These are phyloP conservation scores for Teratosphaeria pseudoeucalypti DNA, from an alignment of 2,329 filamentous ascomycete species.

Conservation along the genomic window DNA sequence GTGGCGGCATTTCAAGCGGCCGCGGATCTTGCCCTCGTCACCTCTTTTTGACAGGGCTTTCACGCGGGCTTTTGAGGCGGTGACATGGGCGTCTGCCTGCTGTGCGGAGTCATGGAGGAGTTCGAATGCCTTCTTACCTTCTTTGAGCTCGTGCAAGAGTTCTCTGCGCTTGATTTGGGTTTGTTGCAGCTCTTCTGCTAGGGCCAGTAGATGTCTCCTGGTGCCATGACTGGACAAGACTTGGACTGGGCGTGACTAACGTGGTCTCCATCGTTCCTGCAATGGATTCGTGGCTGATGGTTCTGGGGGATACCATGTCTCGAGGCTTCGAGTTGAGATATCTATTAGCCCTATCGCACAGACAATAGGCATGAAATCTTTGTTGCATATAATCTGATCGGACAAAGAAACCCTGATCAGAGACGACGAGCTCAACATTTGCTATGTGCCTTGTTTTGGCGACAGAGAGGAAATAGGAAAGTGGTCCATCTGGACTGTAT, in stretches of 20 bases:
- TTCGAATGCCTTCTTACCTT: neutral
- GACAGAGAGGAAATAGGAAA: too few relatives aligned
- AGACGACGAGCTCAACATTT: too few relatives aligned
- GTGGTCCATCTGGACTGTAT: too few relatives aligned
- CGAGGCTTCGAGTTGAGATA: neutral
- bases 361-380: neutral
- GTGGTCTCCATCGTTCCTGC: neutral
- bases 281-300: neutral
- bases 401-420: neutral
- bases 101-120: neutral
- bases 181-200: neutral
- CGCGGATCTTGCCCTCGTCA: neutral
- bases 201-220: neutral
- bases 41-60: neutral
- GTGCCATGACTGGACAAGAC: neutral
- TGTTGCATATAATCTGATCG: neutral
- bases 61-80: neutral
- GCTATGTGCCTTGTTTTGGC: too few relatives aligned
- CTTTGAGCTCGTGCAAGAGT: neutral
- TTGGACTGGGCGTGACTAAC: neutral
- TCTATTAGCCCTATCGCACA: neutral
- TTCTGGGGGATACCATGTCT: neutral
- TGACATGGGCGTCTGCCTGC: neutral
- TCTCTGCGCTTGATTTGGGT: neutral
- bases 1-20: neutral